phyloP scores from a whole-genome alignment of 257 asterid genomes.

The Solanum peruvianum region DNA sequence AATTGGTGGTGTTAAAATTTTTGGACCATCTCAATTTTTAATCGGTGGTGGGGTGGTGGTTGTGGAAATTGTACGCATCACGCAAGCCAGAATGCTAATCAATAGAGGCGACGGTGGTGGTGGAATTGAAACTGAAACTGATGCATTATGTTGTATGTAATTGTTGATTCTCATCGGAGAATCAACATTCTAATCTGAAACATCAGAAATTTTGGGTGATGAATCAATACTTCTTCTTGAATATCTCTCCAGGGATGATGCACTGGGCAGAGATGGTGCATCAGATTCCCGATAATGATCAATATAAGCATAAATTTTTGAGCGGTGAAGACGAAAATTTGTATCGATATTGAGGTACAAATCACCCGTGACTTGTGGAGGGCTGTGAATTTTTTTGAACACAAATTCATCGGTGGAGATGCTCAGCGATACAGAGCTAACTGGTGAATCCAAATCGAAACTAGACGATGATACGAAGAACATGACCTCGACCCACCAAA shows the following conservation, averaged over 20 bases:
- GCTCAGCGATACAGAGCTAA: conserved; percentile 29
- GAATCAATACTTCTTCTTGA: conserved; percentile 50
- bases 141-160: conserved; percentile 1
- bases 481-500: conserved; percentile 31
- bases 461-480: conserved; percentile 24
- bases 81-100: not conserved
- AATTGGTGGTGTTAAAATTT: not conserved
- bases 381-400: conserved; percentile 31
- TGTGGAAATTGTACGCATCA: conserved; percentile 28
- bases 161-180: conserved; percentile 7
- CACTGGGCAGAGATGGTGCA: conserved; percentile 43
- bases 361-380: conserved; percentile 48
- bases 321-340: conserved; percentile 2
- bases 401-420: conserved; percentile 60
- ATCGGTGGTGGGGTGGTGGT: conserved; percentile 18
- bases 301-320: not conserved
- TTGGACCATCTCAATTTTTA: too few relatives aligned
- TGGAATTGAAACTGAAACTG: conserved; percentile 1
- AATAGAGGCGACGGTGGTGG: conserved; percentile 24
- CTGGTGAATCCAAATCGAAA: conserved; percentile 59
- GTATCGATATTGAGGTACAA: conserved; percentile 8
- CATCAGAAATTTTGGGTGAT: conserved; percentile 38
- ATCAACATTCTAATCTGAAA: conserved; percentile 18
- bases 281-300: conserved; percentile 8
- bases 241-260: conserved; percentile 50